Evolutionary conservation across 176 grass and related monocot species (phyloP).

Genomic region (Elymus sibiricus): DNA sequence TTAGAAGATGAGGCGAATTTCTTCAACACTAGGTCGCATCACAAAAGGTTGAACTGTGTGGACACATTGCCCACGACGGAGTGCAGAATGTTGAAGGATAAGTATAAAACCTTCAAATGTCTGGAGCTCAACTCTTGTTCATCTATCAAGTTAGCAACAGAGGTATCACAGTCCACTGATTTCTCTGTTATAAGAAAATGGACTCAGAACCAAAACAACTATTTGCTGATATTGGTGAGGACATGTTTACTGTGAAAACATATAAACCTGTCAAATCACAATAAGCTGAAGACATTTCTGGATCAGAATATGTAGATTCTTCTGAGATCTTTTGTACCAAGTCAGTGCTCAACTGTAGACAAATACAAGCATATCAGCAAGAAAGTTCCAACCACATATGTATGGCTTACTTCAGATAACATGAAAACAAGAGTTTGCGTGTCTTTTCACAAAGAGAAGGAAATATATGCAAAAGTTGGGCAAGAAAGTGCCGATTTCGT

Average conservation of each 20-base stretch:
- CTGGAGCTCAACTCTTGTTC: constrained; percentile 28
- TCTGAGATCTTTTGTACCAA: constrained; percentile 8
- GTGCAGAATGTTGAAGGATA: constrained; percentile 4
- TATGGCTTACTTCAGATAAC: no score
- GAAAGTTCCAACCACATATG: not conserved
- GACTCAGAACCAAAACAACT: constrained; percentile 2
- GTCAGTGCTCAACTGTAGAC: not conserved
- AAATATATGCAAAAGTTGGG: no score
- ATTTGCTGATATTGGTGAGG: constrained; percentile 1
- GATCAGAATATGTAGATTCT: not conserved
- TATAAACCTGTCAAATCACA: constrained; percentile 29
- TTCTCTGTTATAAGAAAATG: constrained; percentile 13
- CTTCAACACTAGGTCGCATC: not conserved
- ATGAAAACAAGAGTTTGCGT: no score
- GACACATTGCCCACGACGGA: not conserved
- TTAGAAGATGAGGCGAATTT: not conserved
- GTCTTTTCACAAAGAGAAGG: no score
- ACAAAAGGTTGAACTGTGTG: not conserved
- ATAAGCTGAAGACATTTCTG: constrained; percentile 15
- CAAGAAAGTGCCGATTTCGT: no score
- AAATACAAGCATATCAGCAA: constrained; percentile 18
- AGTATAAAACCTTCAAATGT: constrained; percentile 24
- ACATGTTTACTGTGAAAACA: not conserved
- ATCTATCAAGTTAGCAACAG: constrained; percentile 8
- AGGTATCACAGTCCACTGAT: constrained; percentile 13